Conservation (phyloP, 306 rosid genomes). For the Cucurbita moschata region DNA sequence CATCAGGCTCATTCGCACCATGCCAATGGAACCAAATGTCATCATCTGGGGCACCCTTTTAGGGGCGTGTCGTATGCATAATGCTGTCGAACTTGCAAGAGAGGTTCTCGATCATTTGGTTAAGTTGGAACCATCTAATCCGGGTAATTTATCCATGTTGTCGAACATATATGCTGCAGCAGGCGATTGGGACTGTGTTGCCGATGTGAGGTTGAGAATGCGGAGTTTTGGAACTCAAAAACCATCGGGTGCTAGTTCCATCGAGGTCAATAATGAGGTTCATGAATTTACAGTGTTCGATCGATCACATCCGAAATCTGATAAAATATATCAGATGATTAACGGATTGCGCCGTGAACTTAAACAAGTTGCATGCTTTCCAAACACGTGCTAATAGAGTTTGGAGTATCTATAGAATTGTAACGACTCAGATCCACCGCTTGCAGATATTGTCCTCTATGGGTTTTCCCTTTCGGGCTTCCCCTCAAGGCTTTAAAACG, state of each 20-base stretch:
- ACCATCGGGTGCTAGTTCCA: conserved; percentile 71
- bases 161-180: conserved; percentile 81
- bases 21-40: conserved; percentile 71
- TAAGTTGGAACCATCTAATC: conserved; percentile 40
- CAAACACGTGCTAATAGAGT: conserved; percentile 11
- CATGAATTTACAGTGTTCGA: conserved; percentile 68
- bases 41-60: conserved; percentile 60
- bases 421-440: no score
- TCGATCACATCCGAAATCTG: conserved; percentile 57
- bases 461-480: no score
- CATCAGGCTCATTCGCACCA: conserved; percentile 39
- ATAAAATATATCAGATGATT: conserved; percentile 56
- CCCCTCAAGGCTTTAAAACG: no score
- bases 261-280: conserved; percentile 52
- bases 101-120: conserved; percentile 38
- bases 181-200: conserved; percentile 59
- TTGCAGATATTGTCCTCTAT: no score
- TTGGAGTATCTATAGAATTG: not conserved
- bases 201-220: conserved; percentile 45
- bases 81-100: conserved; percentile 44
- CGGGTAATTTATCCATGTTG: conserved; percentile 52
- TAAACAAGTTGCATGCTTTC: conserved; percentile 34
- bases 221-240: conserved; percentile 47
- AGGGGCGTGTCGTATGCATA: conserved; percentile 78
- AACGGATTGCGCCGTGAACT: conserved; percentile 42